Evolutionary conservation across 257 asterid species (phyloP).

Genomic region (Gentiana macrophylla): DNA sequence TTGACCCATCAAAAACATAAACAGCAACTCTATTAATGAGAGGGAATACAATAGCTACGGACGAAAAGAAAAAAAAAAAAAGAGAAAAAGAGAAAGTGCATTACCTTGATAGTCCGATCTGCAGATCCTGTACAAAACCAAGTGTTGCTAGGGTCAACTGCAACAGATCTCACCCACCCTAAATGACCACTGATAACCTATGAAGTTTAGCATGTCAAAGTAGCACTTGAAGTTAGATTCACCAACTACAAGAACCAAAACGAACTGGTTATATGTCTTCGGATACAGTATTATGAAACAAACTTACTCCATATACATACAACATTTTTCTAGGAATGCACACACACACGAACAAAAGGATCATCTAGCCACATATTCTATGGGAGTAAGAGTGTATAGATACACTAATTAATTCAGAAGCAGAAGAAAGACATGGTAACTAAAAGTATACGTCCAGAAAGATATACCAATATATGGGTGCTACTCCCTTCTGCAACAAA

Average conservation of each 20-base stretch:
- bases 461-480: too few species aligned
- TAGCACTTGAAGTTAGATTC: conserved; percentile 3
- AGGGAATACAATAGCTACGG: too few species aligned
- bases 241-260: not conserved
- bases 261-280: not conserved
- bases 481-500: too few species aligned
- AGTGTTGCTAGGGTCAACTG: conserved; percentile 81
- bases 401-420: too few species aligned
- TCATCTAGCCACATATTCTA: not conserved
- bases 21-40: too few species aligned
- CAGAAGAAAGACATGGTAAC: too few species aligned
- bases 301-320: too few species aligned
- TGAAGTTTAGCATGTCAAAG: conserved; percentile 8
- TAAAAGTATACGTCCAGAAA: too few species aligned
- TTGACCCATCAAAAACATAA: too few species aligned
- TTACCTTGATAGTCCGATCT: conserved; percentile 87
- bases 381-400: too few species aligned
- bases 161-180: conserved; percentile 90
- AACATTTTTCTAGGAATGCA: not conserved
- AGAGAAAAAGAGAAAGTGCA: not conserved
- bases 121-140: conserved; percentile 98
- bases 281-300: not conserved
- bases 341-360: not conserved
- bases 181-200: conserved; percentile 93
- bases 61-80: too few species aligned